phyloP scores from a whole-genome alignment of 345 rosid species.

The Streptanthus diversifolius region DNA sequence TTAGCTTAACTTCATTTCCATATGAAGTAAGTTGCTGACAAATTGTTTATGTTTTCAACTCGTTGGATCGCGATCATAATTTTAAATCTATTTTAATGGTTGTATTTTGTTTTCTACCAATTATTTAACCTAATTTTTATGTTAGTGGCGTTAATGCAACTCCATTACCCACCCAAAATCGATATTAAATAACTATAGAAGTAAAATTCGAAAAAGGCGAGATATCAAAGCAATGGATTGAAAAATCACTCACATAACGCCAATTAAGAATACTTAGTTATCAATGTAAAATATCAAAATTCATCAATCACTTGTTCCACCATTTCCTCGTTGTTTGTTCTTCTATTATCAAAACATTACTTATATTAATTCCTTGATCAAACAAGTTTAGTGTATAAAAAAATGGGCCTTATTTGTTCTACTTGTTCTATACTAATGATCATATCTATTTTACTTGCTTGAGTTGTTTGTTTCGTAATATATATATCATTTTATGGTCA shows the following conservation, averaged over 20 bases:
- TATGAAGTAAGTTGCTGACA: conserved; percentile 14
- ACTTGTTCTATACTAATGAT: neutral
- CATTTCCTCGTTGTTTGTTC: neutral
- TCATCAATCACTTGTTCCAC: neutral
- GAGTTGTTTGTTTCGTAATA: neutral
- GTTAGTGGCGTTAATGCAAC: too few relatives aligned
- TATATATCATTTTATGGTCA: neutral
- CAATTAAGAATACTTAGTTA: too few relatives aligned
- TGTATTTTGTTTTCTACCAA: neutral
- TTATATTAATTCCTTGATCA: too few relatives aligned
- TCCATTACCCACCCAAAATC: too few relatives aligned
- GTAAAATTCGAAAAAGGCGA: too few relatives aligned
- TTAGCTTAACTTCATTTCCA: neutral
- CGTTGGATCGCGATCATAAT: neutral
- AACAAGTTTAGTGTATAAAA: too few relatives aligned
- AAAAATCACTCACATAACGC: too few relatives aligned
- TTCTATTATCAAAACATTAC: too few relatives aligned
- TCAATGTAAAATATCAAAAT: too few relatives aligned
- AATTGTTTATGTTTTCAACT: neutral
- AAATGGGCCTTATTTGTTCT: neutral
- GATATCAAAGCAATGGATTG: too few relatives aligned
- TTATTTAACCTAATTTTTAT: neutral
- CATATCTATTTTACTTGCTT: neutral
- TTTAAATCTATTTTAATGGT: neutral
- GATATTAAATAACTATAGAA: too few relatives aligned